Evolutionary conservation across 1,139 yeast species (phyloP).

Genomic region (Candida albicans): DNA sequence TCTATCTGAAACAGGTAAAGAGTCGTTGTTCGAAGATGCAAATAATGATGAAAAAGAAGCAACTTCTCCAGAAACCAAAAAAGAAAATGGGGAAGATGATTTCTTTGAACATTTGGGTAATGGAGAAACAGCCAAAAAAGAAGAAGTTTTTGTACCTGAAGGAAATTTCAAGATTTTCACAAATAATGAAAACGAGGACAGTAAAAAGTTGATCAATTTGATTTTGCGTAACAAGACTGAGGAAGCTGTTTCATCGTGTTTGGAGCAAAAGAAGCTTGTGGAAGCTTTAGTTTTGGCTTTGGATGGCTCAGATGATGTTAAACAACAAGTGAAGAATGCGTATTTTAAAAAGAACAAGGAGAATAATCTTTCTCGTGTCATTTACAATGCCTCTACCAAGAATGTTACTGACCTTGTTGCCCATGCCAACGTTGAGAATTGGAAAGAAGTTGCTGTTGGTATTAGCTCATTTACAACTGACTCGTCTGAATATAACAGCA

Average conservation of each 20-base stretch:
- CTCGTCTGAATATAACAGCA: constrained; percentile 47
- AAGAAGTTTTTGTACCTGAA: constrained; percentile 35
- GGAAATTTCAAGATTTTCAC: constrained; percentile 45
- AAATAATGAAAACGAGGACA: constrained; percentile 23
- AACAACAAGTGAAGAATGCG: constrained; percentile 66
- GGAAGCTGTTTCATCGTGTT: constrained; percentile 67
- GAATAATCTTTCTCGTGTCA: constrained; percentile 67
- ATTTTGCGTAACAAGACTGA: constrained; percentile 64
- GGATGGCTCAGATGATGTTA: constrained; percentile 63
- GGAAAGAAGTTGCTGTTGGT: constrained; percentile 81
- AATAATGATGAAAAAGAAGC: constrained; percentile 3
- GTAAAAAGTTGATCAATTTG: constrained; percentile 52
- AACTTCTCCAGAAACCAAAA: constrained; percentile 20
- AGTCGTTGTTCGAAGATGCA: constrained; percentile 26
- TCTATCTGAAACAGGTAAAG: constrained; percentile 52
- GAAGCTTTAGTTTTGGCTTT: constrained; percentile 86
- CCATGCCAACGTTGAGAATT: constrained; percentile 73
- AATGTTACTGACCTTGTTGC: constrained; percentile 72
- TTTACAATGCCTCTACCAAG: constrained; percentile 62
- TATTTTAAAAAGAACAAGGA: constrained; percentile 62
- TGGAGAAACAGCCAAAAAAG: constrained; percentile 22
- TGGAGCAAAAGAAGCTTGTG: constrained; percentile 59
- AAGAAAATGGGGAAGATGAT: constrained; percentile 37
- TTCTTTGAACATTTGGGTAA: constrained; percentile 49
- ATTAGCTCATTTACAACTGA: constrained; percentile 58